A percentile compares a stretch with the other conserved stretches of the same genome.
Conservation (phyloP, 352 stramenopile species). For the Phytophthora europaea region DNA sequence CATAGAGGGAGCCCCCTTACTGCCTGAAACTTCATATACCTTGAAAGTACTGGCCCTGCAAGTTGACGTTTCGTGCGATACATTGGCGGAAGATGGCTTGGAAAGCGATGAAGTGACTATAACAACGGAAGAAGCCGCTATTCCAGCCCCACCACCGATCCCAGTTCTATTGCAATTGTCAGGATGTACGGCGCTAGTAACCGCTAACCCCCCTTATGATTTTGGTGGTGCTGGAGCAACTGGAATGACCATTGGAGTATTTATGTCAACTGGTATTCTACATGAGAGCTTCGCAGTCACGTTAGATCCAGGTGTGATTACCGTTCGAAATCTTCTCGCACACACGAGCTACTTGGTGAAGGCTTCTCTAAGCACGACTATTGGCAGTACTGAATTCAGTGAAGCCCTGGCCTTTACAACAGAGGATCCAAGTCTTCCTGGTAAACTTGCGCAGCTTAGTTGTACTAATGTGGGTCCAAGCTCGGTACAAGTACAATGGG, state of each 20-base stretch:
- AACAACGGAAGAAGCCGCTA: conserved; percentile 34
- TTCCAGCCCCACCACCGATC: conserved; percentile 36
- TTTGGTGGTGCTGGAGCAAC: conserved; percentile 37
- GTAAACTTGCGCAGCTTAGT: conserved; percentile 17
- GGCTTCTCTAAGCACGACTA: conserved; percentile 20
- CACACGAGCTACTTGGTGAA: conserved; percentile 45
- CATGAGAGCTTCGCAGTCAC: conserved; percentile 13
- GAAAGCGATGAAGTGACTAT: conserved; percentile 44
- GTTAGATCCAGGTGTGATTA: conserved; percentile 8
- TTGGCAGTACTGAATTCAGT: conserved; percentile 27
- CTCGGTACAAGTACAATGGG: conserved; percentile 43
- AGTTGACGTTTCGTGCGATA: conserved; percentile 48
- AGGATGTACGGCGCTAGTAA: conserved; percentile 34
- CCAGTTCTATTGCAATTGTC: conserved; percentile 26
- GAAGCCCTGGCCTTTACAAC: conserved; percentile 35
- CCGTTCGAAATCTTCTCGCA: conserved; percentile 33
- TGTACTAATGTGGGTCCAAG: conserved; percentile 35
- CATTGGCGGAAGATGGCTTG: conserved; percentile 28
- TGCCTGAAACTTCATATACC: conserved; percentile 40
- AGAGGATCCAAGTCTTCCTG: conserved; percentile 24
- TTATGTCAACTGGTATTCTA: conserved; percentile 12
- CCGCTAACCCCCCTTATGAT: conserved; percentile 35
- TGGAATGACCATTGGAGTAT: conserved; percentile 20
- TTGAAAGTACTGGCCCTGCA: conserved; percentile 60
- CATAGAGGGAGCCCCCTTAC: conserved; percentile 21